Conservation (phyloP, 2,329 filamentous ascomycete species). For the Verticillium isaacii region DNA sequence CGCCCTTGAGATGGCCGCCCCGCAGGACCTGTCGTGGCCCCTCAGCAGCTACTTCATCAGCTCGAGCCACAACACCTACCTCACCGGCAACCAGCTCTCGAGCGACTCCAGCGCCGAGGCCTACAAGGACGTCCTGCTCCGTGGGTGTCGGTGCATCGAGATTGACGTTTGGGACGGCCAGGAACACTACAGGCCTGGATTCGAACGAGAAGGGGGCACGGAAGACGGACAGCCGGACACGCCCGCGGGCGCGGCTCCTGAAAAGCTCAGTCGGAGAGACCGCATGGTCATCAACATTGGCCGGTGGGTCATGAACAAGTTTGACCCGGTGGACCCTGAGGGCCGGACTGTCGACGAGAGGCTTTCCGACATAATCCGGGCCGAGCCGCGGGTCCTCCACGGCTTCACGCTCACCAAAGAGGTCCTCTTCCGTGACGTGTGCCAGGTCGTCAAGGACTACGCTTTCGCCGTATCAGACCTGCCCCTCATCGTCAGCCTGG, state of each 20-base stretch:
- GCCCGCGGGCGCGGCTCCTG: neutral
- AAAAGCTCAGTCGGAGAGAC: neutral
- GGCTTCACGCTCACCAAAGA: slow-evolving; percentile 88
- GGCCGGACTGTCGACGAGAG: neutral
- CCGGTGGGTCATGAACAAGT: slow-evolving; percentile 4
- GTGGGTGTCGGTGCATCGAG: slow-evolving; percentile 86
- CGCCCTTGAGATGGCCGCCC: slow-evolving; percentile 30
- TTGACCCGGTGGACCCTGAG: neutral
- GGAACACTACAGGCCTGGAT: slow-evolving; percentile 38
- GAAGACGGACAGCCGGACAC: neutral
- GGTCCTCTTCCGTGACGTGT: slow-evolving; percentile 80
- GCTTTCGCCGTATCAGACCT: slow-evolving; percentile 72
- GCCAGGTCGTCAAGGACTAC: slow-evolving; percentile 69
- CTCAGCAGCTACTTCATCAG: slow-evolving; percentile 89
- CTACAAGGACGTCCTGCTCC: slow-evolving; percentile 76
- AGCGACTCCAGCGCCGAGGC: slow-evolving; percentile 82
- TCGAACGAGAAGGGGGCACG: neutral
- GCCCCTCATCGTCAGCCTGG: slow-evolving; percentile 84
- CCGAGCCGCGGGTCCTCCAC: slow-evolving; percentile 75
- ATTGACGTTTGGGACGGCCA: slow-evolving; percentile 93
- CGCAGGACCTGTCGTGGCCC: slow-evolving; percentile 62
- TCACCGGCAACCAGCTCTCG: slow-evolving; percentile 81
- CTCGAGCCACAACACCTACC: slow-evolving; percentile 91
- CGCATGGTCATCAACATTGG: slow-evolving; percentile 1
- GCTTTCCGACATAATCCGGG: neutral